Percentiles rank a stretch among this genome's conserved stretches.
Evolutionary conservation across 2,329 filamentous ascomycete species (phyloP).

Genomic region (Xylariaceae sp.): DNA sequence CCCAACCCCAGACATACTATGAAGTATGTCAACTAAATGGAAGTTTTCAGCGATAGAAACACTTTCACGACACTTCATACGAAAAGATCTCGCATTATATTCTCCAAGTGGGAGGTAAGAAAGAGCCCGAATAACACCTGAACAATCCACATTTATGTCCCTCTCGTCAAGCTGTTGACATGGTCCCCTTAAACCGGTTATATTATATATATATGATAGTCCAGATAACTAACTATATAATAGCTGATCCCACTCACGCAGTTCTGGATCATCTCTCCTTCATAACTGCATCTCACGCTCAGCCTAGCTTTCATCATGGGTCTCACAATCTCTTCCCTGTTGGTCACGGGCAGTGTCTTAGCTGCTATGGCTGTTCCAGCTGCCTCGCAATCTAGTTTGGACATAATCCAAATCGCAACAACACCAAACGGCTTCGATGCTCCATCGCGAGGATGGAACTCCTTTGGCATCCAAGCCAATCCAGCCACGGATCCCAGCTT

Average conservation of each 20-base stretch:
- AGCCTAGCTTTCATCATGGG: neutral
- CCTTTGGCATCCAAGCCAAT: conserved; percentile 23
- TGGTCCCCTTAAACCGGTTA: neutral
- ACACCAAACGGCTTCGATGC: conserved; percentile 22
- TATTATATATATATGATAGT: neutral
- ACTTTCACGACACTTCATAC: neutral
- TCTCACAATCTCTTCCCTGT: neutral
- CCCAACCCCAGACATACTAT: neutral
- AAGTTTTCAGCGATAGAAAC: neutral
- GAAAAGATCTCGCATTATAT: neutral
- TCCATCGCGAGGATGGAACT: conserved; percentile 24
- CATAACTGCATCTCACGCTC: neutral
- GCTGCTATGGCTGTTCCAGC: neutral
- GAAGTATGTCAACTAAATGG: neutral
- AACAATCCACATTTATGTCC: neutral
- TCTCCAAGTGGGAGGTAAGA: neutral
- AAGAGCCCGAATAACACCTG: neutral
- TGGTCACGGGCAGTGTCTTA: neutral
- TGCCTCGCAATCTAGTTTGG: neutral
- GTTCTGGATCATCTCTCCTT: neutral
- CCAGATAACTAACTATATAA: neutral
- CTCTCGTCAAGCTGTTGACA: neutral
- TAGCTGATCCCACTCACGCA: neutral
- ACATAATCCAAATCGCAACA: conserved; percentile 12
- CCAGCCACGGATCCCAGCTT: conserved; percentile 14